Percentiles rank a stretch among this genome's conserved stretches.
Evolutionary conservation across 208 protist species (phyloP).

Genomic region (Kentomonas sorsogonicus): DNA sequence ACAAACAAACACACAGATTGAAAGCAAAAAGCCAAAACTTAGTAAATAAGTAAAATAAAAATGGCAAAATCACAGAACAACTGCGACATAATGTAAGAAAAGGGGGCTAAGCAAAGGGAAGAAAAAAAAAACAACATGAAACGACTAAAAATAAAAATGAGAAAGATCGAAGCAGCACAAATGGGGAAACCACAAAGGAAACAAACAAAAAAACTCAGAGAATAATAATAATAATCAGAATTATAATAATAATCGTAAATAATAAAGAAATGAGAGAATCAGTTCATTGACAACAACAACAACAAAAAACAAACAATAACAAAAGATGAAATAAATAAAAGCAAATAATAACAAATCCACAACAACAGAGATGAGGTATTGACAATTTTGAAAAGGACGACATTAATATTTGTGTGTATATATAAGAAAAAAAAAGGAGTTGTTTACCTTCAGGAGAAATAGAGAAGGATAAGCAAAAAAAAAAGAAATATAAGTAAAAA

Average conservation of each 20-base stretch:
- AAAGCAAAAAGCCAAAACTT: slow-evolving; percentile 2
- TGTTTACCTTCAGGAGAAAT: not conserved
- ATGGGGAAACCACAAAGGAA: not conserved
- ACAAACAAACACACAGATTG: not conserved
- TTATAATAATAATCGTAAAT: slow-evolving; percentile 1
- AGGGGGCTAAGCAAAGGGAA: not conserved
- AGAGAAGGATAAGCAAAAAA: not conserved
- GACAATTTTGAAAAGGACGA: too few species aligned
- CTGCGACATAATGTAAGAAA: not conserved
- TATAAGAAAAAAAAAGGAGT: too few species aligned
- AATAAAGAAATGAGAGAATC: not conserved
- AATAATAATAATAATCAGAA: not conserved
- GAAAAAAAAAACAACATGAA: not conserved
- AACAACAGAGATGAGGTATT: not conserved
- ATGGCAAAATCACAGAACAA: not conserved
- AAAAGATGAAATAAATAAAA: not conserved
- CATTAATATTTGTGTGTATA: too few species aligned
- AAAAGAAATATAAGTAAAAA: not conserved
- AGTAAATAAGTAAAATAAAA: not conserved
- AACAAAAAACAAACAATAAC: not conserved
- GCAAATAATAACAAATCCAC: too few species aligned
- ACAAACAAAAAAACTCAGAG: slow-evolving; percentile 9
- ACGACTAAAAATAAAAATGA: not conserved
- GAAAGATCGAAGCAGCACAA: not conserved
- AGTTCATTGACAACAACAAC: not conserved